phyloP scores from a whole-genome alignment of 768 basidiomycete genomes.

The Paxillus ammoniavirescens region DNA sequence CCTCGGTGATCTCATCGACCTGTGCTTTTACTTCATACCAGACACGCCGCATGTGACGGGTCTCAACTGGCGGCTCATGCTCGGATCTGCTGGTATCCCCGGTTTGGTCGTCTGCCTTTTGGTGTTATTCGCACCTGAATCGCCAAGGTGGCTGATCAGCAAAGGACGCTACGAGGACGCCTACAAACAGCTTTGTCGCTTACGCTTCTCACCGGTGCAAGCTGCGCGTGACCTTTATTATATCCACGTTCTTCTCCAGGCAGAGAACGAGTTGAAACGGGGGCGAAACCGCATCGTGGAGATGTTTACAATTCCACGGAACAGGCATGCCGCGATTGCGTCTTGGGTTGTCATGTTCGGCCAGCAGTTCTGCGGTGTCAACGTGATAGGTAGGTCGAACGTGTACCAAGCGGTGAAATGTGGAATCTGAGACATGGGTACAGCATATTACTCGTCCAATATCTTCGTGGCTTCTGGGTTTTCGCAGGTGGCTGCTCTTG shows the following conservation, averaged over 20 bases:
- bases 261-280: slow-evolving; percentile 52
- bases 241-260: slow-evolving; percentile 61
- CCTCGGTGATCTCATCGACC: slow-evolving; percentile 62
- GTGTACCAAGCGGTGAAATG: neutral
- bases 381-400: slow-evolving; percentile 39
- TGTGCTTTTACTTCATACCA: slow-evolving; percentile 50
- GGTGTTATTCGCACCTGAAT: slow-evolving; percentile 54
- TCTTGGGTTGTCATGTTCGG: slow-evolving; percentile 65
- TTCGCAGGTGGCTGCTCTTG: slow-evolving; percentile 48
- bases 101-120: slow-evolving; percentile 37
- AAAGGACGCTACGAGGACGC: slow-evolving; percentile 68
- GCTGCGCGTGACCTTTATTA: slow-evolving; percentile 78
- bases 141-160: slow-evolving; percentile 78
- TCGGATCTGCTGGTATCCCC: slow-evolving; percentile 61
- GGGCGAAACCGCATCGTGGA: slow-evolving; percentile 56
- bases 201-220: slow-evolving; percentile 65
- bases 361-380: slow-evolving; percentile 79
- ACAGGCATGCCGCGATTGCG: slow-evolving; percentile 55
- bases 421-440: slow-evolving; percentile 2
- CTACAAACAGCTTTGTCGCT: slow-evolving; percentile 54
- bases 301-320: slow-evolving; percentile 71
- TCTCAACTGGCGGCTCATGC: slow-evolving; percentile 73
- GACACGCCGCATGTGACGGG: slow-evolving; percentile 47
- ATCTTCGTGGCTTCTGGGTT: slow-evolving; percentile 66
- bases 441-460: slow-evolving; percentile 73